These are phyloP conservation scores for Aspergillus mulundensis DNA, from an alignment of 495 filamentous ascomycete genomes.

Conservation along the genomic window DNA sequence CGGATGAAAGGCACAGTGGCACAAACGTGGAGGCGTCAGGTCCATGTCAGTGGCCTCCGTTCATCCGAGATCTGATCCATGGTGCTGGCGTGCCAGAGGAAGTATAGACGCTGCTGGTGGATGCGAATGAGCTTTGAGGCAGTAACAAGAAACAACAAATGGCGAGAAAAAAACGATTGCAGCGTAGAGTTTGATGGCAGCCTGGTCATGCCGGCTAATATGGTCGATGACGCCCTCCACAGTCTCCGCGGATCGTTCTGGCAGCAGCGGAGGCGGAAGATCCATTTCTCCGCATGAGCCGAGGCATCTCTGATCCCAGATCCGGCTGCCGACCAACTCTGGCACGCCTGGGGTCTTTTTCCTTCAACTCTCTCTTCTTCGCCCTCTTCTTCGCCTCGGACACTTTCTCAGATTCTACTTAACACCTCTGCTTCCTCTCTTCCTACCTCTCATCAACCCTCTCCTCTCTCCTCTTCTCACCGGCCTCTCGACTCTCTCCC, in stretches of 20 bases:
- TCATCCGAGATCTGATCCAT: neutral
- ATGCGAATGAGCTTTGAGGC: too few relatives aligned
- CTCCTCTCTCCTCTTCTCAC: neutral
- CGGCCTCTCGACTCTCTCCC: constrained; percentile 11
- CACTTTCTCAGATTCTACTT: neutral
- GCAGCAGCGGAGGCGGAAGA: neutral
- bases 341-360: neutral
- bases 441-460: neutral
- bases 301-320: constrained; percentile 17
- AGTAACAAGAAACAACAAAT: too few relatives aligned
- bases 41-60: neutral
- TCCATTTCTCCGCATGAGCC: constrained; percentile 30
- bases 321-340: constrained; percentile 3
- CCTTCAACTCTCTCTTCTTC: neutral
- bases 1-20: constrained; percentile 8
- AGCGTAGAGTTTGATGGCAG: too few relatives aligned
- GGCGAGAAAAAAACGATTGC: too few relatives aligned
- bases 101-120: neutral
- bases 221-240: neutral
- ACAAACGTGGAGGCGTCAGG: neutral
- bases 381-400: neutral
- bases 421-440: constrained; percentile 5
- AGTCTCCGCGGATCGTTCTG: neutral
- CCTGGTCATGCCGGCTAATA: too few relatives aligned
- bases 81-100: neutral